These are phyloP conservation scores for Thinopyrum elongatum DNA, from an alignment of 176 grass and related monocot species.

Conservation along the genomic window DNA sequence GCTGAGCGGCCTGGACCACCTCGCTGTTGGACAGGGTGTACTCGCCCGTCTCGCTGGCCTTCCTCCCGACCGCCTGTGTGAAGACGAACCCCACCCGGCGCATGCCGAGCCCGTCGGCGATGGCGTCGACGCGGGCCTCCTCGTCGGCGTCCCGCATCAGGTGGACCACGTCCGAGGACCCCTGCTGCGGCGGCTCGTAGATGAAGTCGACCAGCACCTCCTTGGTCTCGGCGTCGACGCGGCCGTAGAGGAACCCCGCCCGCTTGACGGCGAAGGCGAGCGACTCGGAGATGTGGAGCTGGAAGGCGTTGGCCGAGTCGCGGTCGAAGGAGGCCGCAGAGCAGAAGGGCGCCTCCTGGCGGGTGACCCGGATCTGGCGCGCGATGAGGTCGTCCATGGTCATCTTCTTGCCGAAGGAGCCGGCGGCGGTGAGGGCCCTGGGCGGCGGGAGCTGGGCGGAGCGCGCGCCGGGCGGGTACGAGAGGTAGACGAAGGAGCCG, in stretches of 20 bases:
- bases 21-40: conserved; percentile 87
- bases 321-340: conserved; percentile 78
- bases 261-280: conserved; percentile 91
- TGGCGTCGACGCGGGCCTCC: conserved; percentile 76
- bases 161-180: conserved; percentile 53
- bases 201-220: conserved; percentile 82
- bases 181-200: conserved; percentile 87
- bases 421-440: conserved; percentile 43
- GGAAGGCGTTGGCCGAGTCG: conserved; percentile 79
- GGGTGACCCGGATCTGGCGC: conserved; percentile 93
- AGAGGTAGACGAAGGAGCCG: conserved; percentile 71
- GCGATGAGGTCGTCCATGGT: conserved; percentile 96
- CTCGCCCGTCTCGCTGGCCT: conserved; percentile 63
- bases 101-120: conserved; percentile 80
- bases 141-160: conserved; percentile 61
- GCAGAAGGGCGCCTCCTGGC: conserved; percentile 79
- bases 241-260: conserved; percentile 79
- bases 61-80: conserved; percentile 91
- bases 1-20: conserved; percentile 71
- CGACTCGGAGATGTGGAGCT: conserved; percentile 70
- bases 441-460: conserved; percentile 1
- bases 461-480: conserved; percentile 25
- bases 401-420: conserved; percentile 89
- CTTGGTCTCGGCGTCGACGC: conserved; percentile 42
- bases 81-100: conserved; percentile 73